Conservation (phyloP, 768 basidiomycete genomes). For the Tulasnella sp. region DNA sequence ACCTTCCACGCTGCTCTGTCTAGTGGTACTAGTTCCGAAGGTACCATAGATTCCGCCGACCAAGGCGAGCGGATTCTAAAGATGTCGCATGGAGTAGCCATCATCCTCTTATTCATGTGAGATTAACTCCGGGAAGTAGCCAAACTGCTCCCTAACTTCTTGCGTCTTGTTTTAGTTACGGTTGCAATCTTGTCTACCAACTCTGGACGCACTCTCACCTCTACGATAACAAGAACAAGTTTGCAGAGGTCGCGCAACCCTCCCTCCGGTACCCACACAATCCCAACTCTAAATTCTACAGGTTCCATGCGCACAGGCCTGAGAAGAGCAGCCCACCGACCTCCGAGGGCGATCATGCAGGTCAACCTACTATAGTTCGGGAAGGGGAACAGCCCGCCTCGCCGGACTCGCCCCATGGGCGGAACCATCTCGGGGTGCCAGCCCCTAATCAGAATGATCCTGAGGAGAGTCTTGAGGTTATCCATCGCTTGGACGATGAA, state of each 20-base stretch:
- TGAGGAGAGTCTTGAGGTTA: no score
- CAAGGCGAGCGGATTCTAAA: slow-evolving; percentile 40
- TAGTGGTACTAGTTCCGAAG: slow-evolving; percentile 20
- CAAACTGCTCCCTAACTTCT: neutral
- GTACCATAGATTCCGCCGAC: slow-evolving; percentile 27
- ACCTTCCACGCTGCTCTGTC: slow-evolving; percentile 59
- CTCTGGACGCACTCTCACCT: slow-evolving; percentile 63
- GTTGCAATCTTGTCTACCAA: slow-evolving; percentile 67
- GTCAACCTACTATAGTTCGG: no score
- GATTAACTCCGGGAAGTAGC: neutral
- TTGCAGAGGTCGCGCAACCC: slow-evolving; percentile 18
- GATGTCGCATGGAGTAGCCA: slow-evolving; percentile 74
- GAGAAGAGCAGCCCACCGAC: no score
- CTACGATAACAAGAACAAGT: slow-evolving; percentile 33
- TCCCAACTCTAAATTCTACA: no score
- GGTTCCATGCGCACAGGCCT: no score
- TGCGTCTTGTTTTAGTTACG: slow-evolving; percentile 43
- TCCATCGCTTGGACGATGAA: slow-evolving; percentile 29
- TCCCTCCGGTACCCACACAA: slow-evolving; percentile 23
- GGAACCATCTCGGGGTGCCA: neutral
- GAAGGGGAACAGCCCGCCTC: no score
- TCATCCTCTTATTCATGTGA: slow-evolving; percentile 60
- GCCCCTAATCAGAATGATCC: no score
- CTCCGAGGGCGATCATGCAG: no score
- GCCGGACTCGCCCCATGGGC: no score